Percentiles rank a stretch among this genome's conserved stretches.
Evolutionary conservation across 768 basidiomycete species (phyloP).

Genomic region (Termitomyces sp.): DNA sequence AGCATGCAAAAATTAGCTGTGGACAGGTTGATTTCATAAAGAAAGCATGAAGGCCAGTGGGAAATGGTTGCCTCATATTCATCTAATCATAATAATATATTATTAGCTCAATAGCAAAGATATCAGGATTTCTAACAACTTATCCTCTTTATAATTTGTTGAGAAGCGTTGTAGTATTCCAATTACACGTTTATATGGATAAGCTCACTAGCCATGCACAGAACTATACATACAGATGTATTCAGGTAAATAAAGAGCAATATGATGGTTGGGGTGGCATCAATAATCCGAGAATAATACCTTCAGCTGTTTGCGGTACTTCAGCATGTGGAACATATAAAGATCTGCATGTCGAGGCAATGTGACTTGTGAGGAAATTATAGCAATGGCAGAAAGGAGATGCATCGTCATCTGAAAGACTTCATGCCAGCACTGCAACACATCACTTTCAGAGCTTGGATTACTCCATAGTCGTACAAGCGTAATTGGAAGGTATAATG

Average conservation of each 20-base stretch:
- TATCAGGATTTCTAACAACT: background rate
- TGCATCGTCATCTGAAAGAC: conserved; percentile 24
- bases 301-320: background rate
- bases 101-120: background rate
- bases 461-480: conserved; percentile 29
- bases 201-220: too few species aligned
- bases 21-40: background rate
- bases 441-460: background rate
- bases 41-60: background rate
- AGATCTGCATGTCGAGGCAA: background rate
- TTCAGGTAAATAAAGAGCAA: too few species aligned
- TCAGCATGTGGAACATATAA: background rate
- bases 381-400: conserved; percentile 25
- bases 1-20: background rate
- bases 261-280: too few species aligned
- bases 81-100: background rate
- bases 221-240: too few species aligned
- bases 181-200: too few species aligned
- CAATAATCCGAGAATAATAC: too few species aligned
- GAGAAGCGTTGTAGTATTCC: too few species aligned
- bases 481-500: conserved; percentile 27
- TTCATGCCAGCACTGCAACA: conserved; percentile 13
- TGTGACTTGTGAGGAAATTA: conserved; percentile 12
- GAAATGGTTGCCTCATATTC: background rate
- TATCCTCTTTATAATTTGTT: too few species aligned